These are phyloP conservation scores for Erucastrum elatum DNA, from an alignment of 345 rosid species.

Conservation along the genomic window DNA sequence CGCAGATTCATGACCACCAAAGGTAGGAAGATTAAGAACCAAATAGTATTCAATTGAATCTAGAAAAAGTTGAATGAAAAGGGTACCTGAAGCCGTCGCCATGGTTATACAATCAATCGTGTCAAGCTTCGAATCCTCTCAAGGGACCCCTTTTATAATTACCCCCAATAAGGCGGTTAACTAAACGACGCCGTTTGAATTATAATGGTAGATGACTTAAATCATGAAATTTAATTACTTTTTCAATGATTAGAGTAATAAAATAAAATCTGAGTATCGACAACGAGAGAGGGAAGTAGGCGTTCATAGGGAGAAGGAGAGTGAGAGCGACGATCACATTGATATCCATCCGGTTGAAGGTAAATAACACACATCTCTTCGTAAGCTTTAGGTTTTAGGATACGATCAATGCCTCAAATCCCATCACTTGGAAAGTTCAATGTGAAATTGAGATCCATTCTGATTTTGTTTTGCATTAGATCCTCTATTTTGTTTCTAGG, in stretches of 20 bases:
- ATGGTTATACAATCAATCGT: constrained; percentile 8
- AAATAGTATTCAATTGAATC: neutral
- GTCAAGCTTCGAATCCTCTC: constrained; percentile 23
- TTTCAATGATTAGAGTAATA: neutral
- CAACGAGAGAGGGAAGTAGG: too few relatives aligned
- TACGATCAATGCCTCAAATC: neutral
- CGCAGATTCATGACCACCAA: neutral
- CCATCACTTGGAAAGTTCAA: neutral
- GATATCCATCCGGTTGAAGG: constrained; percentile 99
- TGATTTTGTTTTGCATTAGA: too few relatives aligned
- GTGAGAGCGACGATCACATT: too few relatives aligned
- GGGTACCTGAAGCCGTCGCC: constrained; percentile 39
- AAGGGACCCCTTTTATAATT: neutral
- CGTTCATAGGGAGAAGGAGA: too few relatives aligned
- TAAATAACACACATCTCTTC: constrained; percentile 32
- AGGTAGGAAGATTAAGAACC: neutral
- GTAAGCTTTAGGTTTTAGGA: neutral
- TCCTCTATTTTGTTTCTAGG: too few relatives aligned
- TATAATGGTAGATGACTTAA: too few relatives aligned
- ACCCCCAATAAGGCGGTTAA: neutral
- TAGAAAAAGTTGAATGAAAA: neutral
- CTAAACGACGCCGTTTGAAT: neutral
- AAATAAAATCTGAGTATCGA: too few relatives aligned
- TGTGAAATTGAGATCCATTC: neutral
- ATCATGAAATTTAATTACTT: too few relatives aligned